A percentile compares a stretch with the other conserved stretches of the same genome.
These are phyloP conservation scores for Chloropicon primus DNA, from an alignment of 139 green algal genomes.

Conservation along the genomic window DNA sequence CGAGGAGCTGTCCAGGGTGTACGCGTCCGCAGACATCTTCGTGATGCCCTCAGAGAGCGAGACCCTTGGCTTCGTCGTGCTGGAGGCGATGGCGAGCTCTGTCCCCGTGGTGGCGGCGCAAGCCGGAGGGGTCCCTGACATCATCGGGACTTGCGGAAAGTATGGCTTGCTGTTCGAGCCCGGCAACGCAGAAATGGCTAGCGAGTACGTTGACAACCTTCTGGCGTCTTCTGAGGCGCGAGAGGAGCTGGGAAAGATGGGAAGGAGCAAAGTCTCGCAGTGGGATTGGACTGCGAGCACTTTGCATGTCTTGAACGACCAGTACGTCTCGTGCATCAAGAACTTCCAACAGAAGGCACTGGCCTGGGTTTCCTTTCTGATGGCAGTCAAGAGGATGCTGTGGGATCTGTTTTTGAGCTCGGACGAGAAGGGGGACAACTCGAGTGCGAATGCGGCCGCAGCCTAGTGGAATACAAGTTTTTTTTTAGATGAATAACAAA, in stretches of 20 bases:
- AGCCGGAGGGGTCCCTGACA: conserved; percentile 32
- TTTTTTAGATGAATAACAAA: too few relatives aligned
- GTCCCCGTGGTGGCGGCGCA: conserved; percentile 80
- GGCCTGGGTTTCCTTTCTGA: too few relatives aligned
- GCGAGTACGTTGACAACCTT: background rate
- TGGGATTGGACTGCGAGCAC: background rate
- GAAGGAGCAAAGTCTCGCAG: background rate
- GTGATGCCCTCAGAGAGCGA: conserved; percentile 87
- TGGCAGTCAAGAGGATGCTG: too few relatives aligned
- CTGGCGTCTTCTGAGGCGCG: background rate
- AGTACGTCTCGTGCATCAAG: background rate
- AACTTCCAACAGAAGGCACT: background rate
- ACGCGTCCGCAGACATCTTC: conserved; percentile 86
- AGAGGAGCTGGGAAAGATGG: background rate
- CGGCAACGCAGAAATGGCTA: background rate
- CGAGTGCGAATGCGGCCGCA: too few relatives aligned
- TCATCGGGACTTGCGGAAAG: conserved; percentile 5
- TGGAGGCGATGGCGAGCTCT: conserved; percentile 89
- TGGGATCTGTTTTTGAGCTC: too few relatives aligned
- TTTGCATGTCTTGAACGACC: background rate
- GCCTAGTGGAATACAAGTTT: too few relatives aligned
- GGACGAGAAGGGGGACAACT: too few relatives aligned
- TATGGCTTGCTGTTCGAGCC: background rate
- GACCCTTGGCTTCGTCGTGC: conserved; percentile 93
- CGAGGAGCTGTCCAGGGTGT: conserved; percentile 76